Evolutionary conservation across 257 asterid species (phyloP).

Genomic region (Knoxia roxburghii): DNA sequence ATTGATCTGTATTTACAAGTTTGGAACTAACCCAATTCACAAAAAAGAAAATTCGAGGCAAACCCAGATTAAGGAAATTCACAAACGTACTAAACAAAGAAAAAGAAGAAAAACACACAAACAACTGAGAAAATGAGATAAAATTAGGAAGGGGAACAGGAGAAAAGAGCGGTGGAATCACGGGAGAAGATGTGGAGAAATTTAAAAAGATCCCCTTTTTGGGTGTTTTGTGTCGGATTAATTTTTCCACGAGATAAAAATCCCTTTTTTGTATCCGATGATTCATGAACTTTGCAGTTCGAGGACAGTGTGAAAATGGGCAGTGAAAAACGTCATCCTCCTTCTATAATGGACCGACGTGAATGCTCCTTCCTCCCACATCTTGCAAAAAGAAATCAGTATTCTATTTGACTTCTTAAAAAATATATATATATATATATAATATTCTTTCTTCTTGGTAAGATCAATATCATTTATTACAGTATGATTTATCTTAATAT

Average conservation of each 20-base stretch:
- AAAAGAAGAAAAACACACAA: too few relatives aligned
- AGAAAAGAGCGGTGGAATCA: constrained; percentile 20
- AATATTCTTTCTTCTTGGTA: too few relatives aligned
- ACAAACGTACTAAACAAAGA: neutral
- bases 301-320: constrained; percentile 2
- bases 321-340: constrained; percentile 3
- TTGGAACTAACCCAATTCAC: neutral
- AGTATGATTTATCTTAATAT: neutral
- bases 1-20: constrained; percentile 5
- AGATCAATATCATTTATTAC: neutral
- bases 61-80: constrained; percentile 9
- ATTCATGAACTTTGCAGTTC: neutral
- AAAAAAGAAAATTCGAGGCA: neutral
- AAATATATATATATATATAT: too few relatives aligned
- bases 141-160: neutral
- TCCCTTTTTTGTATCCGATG: too few relatives aligned
- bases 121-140: neutral
- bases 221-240: neutral
- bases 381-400: too few relatives aligned
- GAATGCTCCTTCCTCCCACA: neutral
- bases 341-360: neutral
- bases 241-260: neutral
- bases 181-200: constrained; percentile 13
- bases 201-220: neutral
- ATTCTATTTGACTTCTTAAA: neutral